phyloP scores from a whole-genome alignment of 2,329 filamentous ascomycete species.

The Emmonsiellopsis sp. region DNA sequence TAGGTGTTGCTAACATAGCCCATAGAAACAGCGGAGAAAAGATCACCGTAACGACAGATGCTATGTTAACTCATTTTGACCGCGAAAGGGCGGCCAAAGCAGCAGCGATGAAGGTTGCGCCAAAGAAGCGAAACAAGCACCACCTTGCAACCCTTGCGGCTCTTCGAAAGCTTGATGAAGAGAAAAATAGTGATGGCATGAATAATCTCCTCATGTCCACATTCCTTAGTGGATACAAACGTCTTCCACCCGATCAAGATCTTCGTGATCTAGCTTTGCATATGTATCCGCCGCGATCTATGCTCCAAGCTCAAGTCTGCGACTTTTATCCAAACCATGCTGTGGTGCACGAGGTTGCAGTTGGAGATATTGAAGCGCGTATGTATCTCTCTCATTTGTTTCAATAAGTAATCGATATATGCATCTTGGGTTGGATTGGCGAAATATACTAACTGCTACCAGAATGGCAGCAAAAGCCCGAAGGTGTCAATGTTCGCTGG shows the following conservation, averaged over 20 bases:
- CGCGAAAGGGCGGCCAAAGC: background rate
- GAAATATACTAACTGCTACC: background rate
- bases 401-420: background rate
- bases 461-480: constrained; percentile 1
- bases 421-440: background rate
- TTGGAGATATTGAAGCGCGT: constrained; percentile 2
- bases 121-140: background rate
- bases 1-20: background rate
- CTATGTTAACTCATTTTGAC: background rate
- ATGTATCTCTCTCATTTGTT: background rate
- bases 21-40: background rate
- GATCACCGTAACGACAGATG: background rate
- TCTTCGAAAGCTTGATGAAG: background rate
- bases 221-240: background rate
- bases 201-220: background rate
- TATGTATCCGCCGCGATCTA: background rate
- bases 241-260: background rate
- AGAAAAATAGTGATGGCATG: background rate
- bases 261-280: background rate
- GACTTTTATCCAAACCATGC: background rate
- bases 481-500: background rate
- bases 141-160: background rate
- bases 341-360: background rate
- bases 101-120: background rate
- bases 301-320: background rate